These are phyloP conservation scores for Medicago ruthenica DNA, from an alignment of 306 rosid species.

Conservation along the genomic window DNA sequence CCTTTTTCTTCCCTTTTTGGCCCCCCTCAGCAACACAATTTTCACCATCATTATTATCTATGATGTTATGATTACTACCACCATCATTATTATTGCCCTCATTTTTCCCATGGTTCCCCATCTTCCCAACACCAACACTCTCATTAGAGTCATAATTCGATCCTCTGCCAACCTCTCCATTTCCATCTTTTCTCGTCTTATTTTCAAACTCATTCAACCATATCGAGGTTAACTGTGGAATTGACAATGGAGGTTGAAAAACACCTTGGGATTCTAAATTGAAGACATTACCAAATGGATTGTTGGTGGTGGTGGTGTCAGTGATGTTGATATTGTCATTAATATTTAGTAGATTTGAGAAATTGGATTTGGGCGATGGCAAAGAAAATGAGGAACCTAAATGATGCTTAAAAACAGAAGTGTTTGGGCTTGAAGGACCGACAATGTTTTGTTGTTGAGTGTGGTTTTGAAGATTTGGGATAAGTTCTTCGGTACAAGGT, in stretches of 20 bases:
- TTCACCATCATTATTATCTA: too few relatives aligned
- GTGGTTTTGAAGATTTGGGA: conserved; percentile 39
- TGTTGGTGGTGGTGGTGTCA: neutral
- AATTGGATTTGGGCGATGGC: conserved; percentile 51
- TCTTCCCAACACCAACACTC: conserved; percentile 50
- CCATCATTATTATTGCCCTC: conserved; percentile 39
- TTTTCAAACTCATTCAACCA: conserved; percentile 42
- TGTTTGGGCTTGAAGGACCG: conserved; percentile 46
- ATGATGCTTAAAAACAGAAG: conserved; percentile 43
- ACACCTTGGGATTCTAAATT: conserved; percentile 57
- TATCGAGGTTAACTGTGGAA: conserved; percentile 5
- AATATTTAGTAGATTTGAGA: conserved; percentile 52
- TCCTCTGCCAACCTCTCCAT: conserved; percentile 58
- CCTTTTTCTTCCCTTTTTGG: conserved; percentile 78
- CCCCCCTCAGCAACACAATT: conserved; percentile 44
- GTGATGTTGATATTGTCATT: neutral
- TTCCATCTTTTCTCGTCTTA: conserved; percentile 43
- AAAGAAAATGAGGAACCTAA: conserved; percentile 68
- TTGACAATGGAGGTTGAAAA: conserved; percentile 40
- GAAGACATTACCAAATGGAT: conserved; percentile 54
- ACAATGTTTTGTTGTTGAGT: conserved; percentile 34
- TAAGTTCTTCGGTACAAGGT: conserved; percentile 42
- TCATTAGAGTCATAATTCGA: conserved; percentile 73
- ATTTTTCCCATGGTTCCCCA: conserved; percentile 32
- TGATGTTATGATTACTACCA: neutral